Base-by-base conservation (phyloP, 176 grass and related monocot species). In the Secale cereale region DNA sequence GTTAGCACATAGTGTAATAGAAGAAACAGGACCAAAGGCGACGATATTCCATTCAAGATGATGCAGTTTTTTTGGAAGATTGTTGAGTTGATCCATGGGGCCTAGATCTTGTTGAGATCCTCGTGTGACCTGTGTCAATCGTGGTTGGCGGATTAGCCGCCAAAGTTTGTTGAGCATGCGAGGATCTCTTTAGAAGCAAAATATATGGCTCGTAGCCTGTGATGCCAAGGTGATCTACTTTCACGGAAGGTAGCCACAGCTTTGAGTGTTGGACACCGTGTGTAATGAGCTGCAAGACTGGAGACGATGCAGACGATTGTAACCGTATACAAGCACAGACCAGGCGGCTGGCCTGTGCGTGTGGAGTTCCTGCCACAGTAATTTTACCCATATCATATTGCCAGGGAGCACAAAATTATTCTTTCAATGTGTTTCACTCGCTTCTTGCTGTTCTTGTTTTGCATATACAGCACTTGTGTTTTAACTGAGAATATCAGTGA, bases 1-100 rank as follows among this genome's bases (percentile, higher is more conserved):
- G 54, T 27, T 91, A 91, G 77, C 70, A 71, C 37, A 83, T 84
- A 87, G 85, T 70, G 81, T 87, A 62, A 81, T 91, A 87, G 85
- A 87, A 87, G 81, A 84, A 91, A 85, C 62, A 87, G 69, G 78
- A 77, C 41, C 62, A 77, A 77, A 37, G 61, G 30, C 9, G 27
- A 77, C 26, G 14, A 78, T 23, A 80, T 85, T 76, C 52, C 70
- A 57, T 81, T 76, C 25, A 35, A 81, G 81, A 85, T 59, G n/a
- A 33, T 85, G 79, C 76, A 52, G 23, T 65, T 87, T 87, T 87
- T 59, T 76, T 59, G 77, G 78, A 86, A 70, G 52, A 50, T 68
- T 68, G 36, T 61, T 60, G 76, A 84, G 81, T 50, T 87, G 65
- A 90, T 84, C 9, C 36, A 69, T 91, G 61, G 28, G 37, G 29